Evolutionary conservation across 2,329 filamentous ascomycete species (phyloP), one percentile per base, ranked within the genome.

Genomic region (Pestalotiopsis sp.): DNA sequence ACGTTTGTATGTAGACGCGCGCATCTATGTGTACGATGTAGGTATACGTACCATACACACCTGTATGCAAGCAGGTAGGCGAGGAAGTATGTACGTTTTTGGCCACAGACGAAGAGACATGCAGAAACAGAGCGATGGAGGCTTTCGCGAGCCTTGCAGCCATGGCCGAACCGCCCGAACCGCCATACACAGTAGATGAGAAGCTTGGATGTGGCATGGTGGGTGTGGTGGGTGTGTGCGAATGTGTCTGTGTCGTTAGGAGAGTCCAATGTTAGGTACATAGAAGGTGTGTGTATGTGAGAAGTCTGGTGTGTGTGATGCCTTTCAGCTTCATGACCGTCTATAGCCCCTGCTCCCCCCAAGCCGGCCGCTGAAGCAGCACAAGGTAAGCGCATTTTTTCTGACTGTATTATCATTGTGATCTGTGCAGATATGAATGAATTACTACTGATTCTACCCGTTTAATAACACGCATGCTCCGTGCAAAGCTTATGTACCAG

Each of bases 131-230:
- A 52, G 45, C n/a, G 45, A 52, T 52, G 45, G 45, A 52, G 14
- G 45, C 45, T 52, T 52, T 52, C 17, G 45, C 45, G 45, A 52
- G 45, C 45, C 45, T 52, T 52, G 45, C 45, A 52, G 45, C n/a
- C 45, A n/a, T 52, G 45, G n/a, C 38, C 23, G 38, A 65, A 52
- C 23, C 62, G 62, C 62, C 62, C 12, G 62, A 41, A 65, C 62
- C 62, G 62, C 62, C 62, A 25, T n/a, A n/a, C n/a, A n/a, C n/a
- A n/a, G n/a, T 23, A 65, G 13, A 27, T 49, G n/a, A 38, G 23
- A 38, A 25, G 38, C 12, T 38, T 17, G 17, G 38, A 17, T n/a
- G 7, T 52, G 17, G 17, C 45, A 9, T 52, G 7, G 17, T 52
- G 41, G 13, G 17, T 49, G 17, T 41, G 17, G 41, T 49, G 17